Conservation (phyloP, 768 basidiomycete genomes). For the Suillus americanus region DNA sequence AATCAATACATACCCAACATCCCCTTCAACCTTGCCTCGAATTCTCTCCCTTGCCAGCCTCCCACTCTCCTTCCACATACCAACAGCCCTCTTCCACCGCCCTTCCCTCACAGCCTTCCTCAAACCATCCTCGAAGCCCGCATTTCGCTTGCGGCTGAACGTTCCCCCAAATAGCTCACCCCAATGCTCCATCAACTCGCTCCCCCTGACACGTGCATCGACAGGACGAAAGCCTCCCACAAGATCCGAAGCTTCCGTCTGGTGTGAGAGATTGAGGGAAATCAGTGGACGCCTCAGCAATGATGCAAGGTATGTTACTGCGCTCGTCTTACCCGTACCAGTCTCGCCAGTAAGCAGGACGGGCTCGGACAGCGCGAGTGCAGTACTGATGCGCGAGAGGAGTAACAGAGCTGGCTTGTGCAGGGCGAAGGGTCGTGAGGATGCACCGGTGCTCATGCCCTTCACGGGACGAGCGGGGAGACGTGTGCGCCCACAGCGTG, state of each 20-base stretch:
- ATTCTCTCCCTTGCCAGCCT: conserved; percentile 70
- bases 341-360: conserved; percentile 95
- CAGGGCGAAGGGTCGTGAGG: conserved; percentile 75
- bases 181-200: conserved; percentile 69
- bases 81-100: conserved; percentile 83
- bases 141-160: conserved; percentile 89
- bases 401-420: conserved; percentile 82
- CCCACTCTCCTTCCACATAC: conserved; percentile 79
- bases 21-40: conserved; percentile 32
- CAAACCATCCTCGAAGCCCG: conserved; percentile 79
- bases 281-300: conserved; percentile 75
- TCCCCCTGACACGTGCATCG: conserved; percentile 78
- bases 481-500: conserved; percentile 64
- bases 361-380: conserved; percentile 75
- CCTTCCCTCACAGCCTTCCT: conserved; percentile 78
- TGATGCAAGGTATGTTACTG: conserved; percentile 82
- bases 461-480: conserved; percentile 47
- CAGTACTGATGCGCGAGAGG: conserved; percentile 76
- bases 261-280: conserved; percentile 92
- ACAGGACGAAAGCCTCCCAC: conserved; percentile 97
- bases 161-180: conserved; percentile 79
- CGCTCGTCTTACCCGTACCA: conserved; percentile 98
- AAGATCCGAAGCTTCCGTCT: conserved; percentile 93
- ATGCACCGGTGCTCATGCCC: conserved; percentile 31
- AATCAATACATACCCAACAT: conserved; percentile 21